A percentile compares a stretch with the other conserved stretches of the same genome.
These are phyloP conservation scores for Porcisia hertigi DNA, from an alignment of 208 protist genomes.

Conservation along the genomic window DNA sequence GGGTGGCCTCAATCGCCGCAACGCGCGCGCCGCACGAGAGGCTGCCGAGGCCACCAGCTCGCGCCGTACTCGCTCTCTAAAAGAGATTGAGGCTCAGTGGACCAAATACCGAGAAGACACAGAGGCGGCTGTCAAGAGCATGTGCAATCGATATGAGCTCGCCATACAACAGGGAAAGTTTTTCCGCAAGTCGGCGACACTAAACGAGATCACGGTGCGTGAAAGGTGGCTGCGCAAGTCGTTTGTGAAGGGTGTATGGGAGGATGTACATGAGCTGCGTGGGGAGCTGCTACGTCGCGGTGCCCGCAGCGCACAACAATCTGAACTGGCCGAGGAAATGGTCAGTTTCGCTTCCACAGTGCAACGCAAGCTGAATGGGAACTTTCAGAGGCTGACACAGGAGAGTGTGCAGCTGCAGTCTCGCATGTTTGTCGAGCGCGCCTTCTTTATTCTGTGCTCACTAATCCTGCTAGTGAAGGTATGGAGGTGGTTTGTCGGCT, in stretches of 20 bases:
- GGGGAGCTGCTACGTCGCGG: constrained; percentile 86
- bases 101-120: constrained; percentile 64
- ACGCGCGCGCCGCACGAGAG: constrained; percentile 44
- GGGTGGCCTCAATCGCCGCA: constrained; percentile 76
- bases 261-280: constrained; percentile 89
- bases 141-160: constrained; percentile 90
- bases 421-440: constrained; percentile 76
- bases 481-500: constrained; percentile 71
- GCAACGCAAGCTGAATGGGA: constrained; percentile 86
- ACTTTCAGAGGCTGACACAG: constrained; percentile 88
- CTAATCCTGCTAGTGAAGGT: constrained; percentile 79
- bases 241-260: constrained; percentile 87
- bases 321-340: constrained; percentile 89
- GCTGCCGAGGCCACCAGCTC: constrained; percentile 14
- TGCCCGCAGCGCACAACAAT: constrained; percentile 88
- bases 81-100: constrained; percentile 82
- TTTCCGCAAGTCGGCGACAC: constrained; percentile 78
- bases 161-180: constrained; percentile 83
- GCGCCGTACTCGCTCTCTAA: constrained; percentile 52
- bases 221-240: constrained; percentile 89
- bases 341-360: constrained; percentile 80
- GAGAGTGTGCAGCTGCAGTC: constrained; percentile 79
- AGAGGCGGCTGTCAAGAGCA: constrained; percentile 71
- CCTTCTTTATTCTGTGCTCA: constrained; percentile 46
- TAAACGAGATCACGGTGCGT: constrained; percentile 86